These are phyloP conservation scores for Lotus japonicus DNA, from an alignment of 306 rosid species.

Conservation along the genomic window DNA sequence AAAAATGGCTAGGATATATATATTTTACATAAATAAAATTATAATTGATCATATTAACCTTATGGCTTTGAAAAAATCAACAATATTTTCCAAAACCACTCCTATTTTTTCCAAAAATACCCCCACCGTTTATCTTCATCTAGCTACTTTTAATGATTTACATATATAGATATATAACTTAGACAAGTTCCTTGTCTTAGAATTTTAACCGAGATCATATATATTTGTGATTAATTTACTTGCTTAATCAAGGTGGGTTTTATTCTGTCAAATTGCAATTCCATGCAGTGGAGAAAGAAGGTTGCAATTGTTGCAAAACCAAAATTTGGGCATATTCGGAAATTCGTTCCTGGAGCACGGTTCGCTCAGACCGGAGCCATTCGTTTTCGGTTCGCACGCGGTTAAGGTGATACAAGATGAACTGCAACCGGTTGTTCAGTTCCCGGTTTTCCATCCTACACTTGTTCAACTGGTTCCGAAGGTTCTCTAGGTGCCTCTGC, in stretches of 20 bases:
- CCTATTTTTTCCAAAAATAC: slow-evolving; percentile 15
- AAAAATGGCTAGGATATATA: background rate
- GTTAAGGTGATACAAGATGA: slow-evolving; percentile 33
- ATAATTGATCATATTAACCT: background rate
- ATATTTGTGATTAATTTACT: slow-evolving; percentile 26
- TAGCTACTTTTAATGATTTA: slow-evolving; percentile 31
- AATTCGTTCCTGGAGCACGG: slow-evolving; percentile 46
- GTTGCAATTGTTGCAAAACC: slow-evolving; percentile 53
- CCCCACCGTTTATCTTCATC: slow-evolving; percentile 27
- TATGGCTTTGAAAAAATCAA: slow-evolving; percentile 32
- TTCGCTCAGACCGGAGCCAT: slow-evolving; percentile 52
- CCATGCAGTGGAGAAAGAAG: slow-evolving; percentile 37
- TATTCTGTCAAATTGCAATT: slow-evolving; percentile 51
- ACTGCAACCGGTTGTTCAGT: slow-evolving; percentile 52
- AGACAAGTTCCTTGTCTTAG: slow-evolving; percentile 14
- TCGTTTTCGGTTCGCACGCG: slow-evolving; percentile 57
- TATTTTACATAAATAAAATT: slow-evolving; percentile 25
- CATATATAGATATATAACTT: slow-evolving; percentile 12
- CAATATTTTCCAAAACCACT: slow-evolving; percentile 42
- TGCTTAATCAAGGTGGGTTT: slow-evolving; percentile 23
- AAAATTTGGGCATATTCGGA: slow-evolving; percentile 40
- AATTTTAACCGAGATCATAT: no score
- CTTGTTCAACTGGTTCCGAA: slow-evolving; percentile 74
- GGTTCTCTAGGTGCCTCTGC: slow-evolving; percentile 80
- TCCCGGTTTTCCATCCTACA: slow-evolving; percentile 63